Percentiles rank a stretch among this genome's conserved stretches.
Evolutionary conservation across 495 filamentous ascomycete species (phyloP).

Genomic region (Aspergillus sparsus): DNA sequence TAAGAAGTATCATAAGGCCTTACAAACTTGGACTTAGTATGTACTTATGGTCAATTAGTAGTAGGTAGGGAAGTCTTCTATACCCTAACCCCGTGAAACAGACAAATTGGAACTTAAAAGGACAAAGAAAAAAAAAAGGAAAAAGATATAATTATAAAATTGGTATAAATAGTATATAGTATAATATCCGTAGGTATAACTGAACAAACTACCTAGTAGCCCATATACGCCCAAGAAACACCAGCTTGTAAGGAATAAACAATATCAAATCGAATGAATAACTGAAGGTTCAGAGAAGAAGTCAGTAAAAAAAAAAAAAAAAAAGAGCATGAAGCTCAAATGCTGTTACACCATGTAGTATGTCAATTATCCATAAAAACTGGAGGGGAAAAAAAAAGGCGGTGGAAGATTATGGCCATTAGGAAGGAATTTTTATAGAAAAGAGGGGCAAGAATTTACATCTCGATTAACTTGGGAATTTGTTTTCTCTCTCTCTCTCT

Average conservation of each 20-base stretch:
- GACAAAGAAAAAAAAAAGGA: too few species aligned
- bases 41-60: too few species aligned
- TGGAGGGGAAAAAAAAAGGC: neutral
- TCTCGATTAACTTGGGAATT: neutral
- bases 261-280: too few species aligned
- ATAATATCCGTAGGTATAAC: neutral
- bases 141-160: too few species aligned
- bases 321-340: neutral
- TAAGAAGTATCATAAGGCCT: too few species aligned
- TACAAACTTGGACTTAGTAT: too few species aligned
- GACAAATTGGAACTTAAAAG: too few species aligned
- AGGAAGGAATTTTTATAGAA: neutral
- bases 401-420: neutral
- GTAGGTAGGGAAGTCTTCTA: too few species aligned
- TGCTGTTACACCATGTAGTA: neutral
- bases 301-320: neutral
- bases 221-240: neutral
- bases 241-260: neutral
- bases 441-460: constrained; percentile 1
- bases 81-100: too few species aligned
- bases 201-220: neutral
- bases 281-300: neutral
- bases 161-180: neutral
- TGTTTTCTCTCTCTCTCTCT: neutral
- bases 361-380: neutral